Conservation (phyloP, 495 filamentous ascomycete species). For the Aspergillus sparsus region DNA sequence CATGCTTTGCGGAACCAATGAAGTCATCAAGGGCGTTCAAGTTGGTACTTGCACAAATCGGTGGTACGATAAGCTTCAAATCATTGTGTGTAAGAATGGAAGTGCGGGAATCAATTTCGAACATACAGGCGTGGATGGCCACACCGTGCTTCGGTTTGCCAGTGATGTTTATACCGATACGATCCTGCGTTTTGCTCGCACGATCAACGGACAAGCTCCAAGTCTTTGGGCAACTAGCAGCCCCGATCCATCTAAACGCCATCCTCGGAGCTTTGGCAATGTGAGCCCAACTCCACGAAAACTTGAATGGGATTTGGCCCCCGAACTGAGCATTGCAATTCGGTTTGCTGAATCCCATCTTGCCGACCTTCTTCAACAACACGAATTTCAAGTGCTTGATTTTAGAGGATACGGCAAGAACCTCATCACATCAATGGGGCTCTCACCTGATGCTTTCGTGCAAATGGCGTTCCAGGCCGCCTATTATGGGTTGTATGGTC, state of each 20-base stretch:
- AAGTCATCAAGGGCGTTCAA: conserved; percentile 89
- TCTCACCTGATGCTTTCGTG: conserved; percentile 95
- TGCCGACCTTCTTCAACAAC: conserved; percentile 93
- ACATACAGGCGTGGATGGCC: conserved; percentile 96
- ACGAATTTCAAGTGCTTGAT: conserved; percentile 91
- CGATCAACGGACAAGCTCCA: conserved; percentile 94
- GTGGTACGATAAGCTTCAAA: conserved; percentile 99
- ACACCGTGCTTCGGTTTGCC: conserved; percentile 94
- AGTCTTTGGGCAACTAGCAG: conserved; percentile 87
- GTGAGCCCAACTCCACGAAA: conserved; percentile 94
- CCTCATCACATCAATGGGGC: conserved; percentile 95
- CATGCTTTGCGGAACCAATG: conserved; percentile 95
- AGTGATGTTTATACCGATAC: conserved; percentile 98
- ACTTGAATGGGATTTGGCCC: conserved; percentile 96
- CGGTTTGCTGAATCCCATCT: conserved; percentile 94
- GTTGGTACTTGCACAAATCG: conserved; percentile 97
- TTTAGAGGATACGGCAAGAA: conserved; percentile 92
- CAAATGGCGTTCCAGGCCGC: conserved; percentile 99
- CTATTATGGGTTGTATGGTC: conserved; percentile 95
- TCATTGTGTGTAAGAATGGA: conserved; percentile 98
- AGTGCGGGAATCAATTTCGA: conserved; percentile 99
- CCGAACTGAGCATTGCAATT: conserved; percentile 86
- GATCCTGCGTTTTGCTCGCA: conserved; percentile 91
- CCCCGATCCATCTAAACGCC: conserved; percentile 91
- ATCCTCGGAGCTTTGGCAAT: conserved; percentile 90